Evolutionary conservation across 176 grass and related monocot genomes (phyloP).

Genomic region (Phoenix roebelenii): DNA sequence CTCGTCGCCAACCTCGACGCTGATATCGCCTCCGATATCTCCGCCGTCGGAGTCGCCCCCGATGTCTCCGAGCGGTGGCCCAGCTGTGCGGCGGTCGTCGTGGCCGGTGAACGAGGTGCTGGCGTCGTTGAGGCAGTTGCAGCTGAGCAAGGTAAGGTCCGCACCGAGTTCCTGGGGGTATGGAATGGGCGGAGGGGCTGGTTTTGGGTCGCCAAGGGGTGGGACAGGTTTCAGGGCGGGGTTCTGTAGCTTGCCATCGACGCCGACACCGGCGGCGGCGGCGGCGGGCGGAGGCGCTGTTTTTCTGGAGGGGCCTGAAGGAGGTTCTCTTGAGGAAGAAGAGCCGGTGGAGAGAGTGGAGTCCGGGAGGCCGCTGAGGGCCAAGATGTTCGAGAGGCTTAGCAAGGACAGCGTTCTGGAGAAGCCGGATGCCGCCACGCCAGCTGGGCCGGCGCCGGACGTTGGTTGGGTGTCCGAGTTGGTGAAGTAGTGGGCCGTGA

Average conservation of each 20-base stretch:
- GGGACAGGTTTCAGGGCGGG: slow-evolving; percentile 10
- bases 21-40: slow-evolving; percentile 57
- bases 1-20: slow-evolving; percentile 62
- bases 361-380: slow-evolving; percentile 60
- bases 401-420: slow-evolving; percentile 31
- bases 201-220: slow-evolving; percentile 33
- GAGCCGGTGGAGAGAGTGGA: slow-evolving; percentile 63
- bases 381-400: slow-evolving; percentile 62
- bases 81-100: slow-evolving; percentile 19
- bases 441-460: slow-evolving; percentile 25
- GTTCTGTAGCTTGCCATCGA: slow-evolving; percentile 56
- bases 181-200: slow-evolving; percentile 2
- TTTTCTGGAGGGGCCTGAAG: neutral
- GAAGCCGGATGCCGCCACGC: neutral
- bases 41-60: slow-evolving; percentile 67
- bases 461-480: slow-evolving; percentile 78
- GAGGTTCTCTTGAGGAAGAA: slow-evolving; percentile 27
- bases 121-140: slow-evolving; percentile 48
- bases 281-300: neutral
- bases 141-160: slow-evolving; percentile 48
- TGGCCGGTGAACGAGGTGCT: slow-evolving; percentile 57
- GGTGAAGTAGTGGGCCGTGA: slow-evolving; percentile 50
- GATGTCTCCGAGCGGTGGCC: slow-evolving; percentile 38
- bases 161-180: slow-evolving; percentile 32
- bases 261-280: slow-evolving; percentile 25